Evolutionary conservation across 495 filamentous ascomycete genomes (phyloP).

Genomic region (Rhypophila decipiens): DNA sequence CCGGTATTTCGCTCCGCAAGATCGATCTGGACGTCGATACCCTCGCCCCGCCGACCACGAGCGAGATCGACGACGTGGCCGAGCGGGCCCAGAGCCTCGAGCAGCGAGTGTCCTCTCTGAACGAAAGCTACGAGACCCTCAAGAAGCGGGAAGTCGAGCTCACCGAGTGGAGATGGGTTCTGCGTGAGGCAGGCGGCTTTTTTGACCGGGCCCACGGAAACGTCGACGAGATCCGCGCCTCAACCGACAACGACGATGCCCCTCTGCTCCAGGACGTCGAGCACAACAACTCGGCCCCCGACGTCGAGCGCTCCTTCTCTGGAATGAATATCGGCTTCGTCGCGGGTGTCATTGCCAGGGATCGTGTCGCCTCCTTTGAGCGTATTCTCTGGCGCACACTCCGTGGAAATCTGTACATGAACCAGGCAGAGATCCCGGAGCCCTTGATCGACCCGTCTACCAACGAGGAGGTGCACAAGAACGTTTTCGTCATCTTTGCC

Average conservation of each 20-base stretch:
- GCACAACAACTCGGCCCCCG: constrained; percentile 67
- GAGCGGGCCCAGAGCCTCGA: constrained; percentile 89
- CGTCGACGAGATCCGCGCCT: constrained; percentile 91
- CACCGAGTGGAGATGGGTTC: constrained; percentile 95
- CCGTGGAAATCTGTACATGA: constrained; percentile 99
- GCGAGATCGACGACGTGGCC: constrained; percentile 91
- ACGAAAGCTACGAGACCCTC: constrained; percentile 95
- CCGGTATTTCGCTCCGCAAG: constrained; percentile 70
- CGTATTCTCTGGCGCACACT: constrained; percentile 94
- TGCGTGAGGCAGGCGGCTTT: constrained; percentile 91
- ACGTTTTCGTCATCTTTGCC: constrained; percentile 98
- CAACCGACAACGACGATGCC: constrained; percentile 80
- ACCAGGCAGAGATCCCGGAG: constrained; percentile 95
- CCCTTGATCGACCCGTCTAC: constrained; percentile 86
- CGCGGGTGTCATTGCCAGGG: constrained; percentile 90
- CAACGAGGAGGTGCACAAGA: constrained; percentile 91
- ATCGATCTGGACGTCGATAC: constrained; percentile 81
- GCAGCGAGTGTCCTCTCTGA: constrained; percentile 81
- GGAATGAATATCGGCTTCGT: constrained; percentile 99
- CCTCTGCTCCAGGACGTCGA: constrained; percentile 81
- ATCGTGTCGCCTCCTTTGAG: constrained; percentile 91
- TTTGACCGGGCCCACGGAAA: constrained; percentile 94
- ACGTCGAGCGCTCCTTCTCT: constrained; percentile 79
- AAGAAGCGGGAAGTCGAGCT: constrained; percentile 96
- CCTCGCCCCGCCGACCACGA: constrained; percentile 76